These are phyloP conservation scores for Sporothrix inflata DNA, from an alignment of 2,329 filamentous ascomycete species.

Conservation along the genomic window DNA sequence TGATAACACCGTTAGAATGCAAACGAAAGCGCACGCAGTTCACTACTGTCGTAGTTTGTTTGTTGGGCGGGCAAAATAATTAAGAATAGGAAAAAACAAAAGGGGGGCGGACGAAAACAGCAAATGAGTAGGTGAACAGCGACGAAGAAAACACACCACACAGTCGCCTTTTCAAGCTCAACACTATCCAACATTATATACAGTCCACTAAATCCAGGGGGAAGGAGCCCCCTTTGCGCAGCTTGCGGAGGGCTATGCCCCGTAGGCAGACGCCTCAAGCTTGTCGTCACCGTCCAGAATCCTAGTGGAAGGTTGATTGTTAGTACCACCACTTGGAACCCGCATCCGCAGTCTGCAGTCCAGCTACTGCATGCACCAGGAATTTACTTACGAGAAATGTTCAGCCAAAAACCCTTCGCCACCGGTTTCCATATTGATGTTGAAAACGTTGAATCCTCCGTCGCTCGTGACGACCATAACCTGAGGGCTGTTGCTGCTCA, in stretches of 20 bases:
- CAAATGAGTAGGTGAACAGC: not conserved
- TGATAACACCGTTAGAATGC: not conserved
- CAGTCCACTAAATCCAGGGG: not conserved
- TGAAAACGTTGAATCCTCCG: slow-evolving; percentile 92
- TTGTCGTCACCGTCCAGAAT: slow-evolving; percentile 60
- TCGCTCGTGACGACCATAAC: slow-evolving; percentile 98
- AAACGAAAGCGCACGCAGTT: not conserved
- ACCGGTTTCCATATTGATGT: slow-evolving; percentile 90
- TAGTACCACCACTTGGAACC: not conserved
- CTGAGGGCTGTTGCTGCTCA: slow-evolving; percentile 92
- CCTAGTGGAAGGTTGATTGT: slow-evolving; percentile 39
- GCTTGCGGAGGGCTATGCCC: slow-evolving; percentile 29
- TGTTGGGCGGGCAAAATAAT: not conserved
- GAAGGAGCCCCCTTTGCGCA: not conserved
- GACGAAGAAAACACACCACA: not conserved
- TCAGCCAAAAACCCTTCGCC: slow-evolving; percentile 91
- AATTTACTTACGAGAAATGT: slow-evolving; percentile 78
- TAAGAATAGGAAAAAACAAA: not conserved
- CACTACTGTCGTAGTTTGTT: slow-evolving; percentile 2
- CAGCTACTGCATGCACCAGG: not conserved
- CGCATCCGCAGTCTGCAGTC: not conserved
- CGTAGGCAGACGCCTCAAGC: slow-evolving; percentile 54
- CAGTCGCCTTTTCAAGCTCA: not conserved
- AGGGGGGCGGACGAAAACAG: not conserved
- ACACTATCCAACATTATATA: not conserved